phyloP scores from a whole-genome alignment of 1,284 basidiomycete species.

The Irpex sp. region DNA sequence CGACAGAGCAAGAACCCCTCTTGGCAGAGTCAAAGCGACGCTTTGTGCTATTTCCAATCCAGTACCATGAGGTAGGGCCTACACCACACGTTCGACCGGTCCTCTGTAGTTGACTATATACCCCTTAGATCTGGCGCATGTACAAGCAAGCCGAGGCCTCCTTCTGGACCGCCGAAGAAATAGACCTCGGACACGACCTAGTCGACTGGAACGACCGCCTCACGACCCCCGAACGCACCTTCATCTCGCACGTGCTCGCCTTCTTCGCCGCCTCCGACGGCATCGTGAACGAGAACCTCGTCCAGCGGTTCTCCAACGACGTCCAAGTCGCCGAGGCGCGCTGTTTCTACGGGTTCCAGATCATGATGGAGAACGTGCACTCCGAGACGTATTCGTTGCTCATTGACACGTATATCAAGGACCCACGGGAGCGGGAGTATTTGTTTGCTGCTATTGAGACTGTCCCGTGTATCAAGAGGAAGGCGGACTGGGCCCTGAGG shows the following conservation, averaged over 20 bases:
- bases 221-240: conserved; percentile 92
- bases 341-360: conserved; percentile 99
- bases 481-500: conserved; percentile 89
- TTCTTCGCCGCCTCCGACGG: conserved; percentile 98
- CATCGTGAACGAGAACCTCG: conserved; percentile 96
- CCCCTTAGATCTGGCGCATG: conserved; percentile 97
- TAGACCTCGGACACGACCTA: conserved; percentile 92
- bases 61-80: conserved; percentile 76
- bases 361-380: conserved; percentile 99
- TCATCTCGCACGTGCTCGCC: conserved; percentile 93
- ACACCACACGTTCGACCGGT: not conserved
- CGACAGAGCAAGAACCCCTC: conserved; percentile 68
- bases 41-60: conserved; percentile 93
- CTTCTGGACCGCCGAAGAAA: conserved; percentile 98
- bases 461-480: conserved; percentile 87
- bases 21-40: conserved; percentile 76
- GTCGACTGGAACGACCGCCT: conserved; percentile 92
- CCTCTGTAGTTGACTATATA: too few relatives aligned
- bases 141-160: conserved; percentile 92
- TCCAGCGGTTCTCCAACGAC: conserved; percentile 93
- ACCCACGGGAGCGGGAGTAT: conserved; percentile 75
- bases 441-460: conserved; percentile 95
- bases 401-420: conserved; percentile 97
- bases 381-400: conserved; percentile 98
- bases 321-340: conserved; percentile 94